Evolutionary conservation across 768 basidiomycete genomes (phyloP).

Genomic region (Naganishia vishniacii): DNA sequence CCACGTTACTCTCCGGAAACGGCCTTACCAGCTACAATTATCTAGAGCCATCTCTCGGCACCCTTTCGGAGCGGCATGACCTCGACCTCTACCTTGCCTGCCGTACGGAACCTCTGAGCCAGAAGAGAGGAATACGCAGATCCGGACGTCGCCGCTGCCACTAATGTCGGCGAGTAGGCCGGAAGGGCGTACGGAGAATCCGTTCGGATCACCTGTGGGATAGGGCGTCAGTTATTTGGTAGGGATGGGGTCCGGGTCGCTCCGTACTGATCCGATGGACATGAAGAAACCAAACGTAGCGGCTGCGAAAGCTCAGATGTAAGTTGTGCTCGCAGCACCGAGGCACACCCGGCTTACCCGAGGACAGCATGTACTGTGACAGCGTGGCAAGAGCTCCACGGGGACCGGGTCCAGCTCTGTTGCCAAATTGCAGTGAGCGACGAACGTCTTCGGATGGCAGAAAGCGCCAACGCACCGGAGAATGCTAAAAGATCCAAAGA

Average conservation of each 20-base stretch:
- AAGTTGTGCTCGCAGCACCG: background rate
- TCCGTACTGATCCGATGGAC: slow-evolving; percentile 76
- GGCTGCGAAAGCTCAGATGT: slow-evolving; percentile 49
- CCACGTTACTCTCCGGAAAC: too few species aligned
- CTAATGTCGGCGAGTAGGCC: slow-evolving; percentile 16
- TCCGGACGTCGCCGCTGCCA: slow-evolving; percentile 25
- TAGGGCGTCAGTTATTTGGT: background rate
- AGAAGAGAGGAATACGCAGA: slow-evolving; percentile 19
- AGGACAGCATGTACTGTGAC: slow-evolving; percentile 97
- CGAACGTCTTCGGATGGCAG: background rate
- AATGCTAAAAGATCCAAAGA: slow-evolving; percentile 91
- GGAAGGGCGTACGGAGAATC: slow-evolving; percentile 52
- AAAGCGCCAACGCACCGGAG: slow-evolving; percentile 60
- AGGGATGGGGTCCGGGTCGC: too few species aligned
- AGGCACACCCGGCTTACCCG: slow-evolving; percentile 49
- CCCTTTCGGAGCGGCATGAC: slow-evolving; percentile 22
- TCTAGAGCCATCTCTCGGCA: slow-evolving; percentile 18
- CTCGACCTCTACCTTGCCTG: slow-evolving; percentile 27
- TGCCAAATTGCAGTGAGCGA: background rate
- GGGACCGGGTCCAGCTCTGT: slow-evolving; percentile 81
- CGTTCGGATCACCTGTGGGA: slow-evolving; percentile 75
- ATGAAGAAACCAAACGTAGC: slow-evolving; percentile 98
- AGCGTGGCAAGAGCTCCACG: slow-evolving; percentile 83
- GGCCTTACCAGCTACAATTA: background rate
- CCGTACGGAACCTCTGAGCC: slow-evolving; percentile 19